Percentiles rank a stretch among this genome's conserved stretches.
phyloP scores from a whole-genome alignment of 495 filamentous ascomycete genomes.

The Aspergillus carlsbadensis region DNA sequence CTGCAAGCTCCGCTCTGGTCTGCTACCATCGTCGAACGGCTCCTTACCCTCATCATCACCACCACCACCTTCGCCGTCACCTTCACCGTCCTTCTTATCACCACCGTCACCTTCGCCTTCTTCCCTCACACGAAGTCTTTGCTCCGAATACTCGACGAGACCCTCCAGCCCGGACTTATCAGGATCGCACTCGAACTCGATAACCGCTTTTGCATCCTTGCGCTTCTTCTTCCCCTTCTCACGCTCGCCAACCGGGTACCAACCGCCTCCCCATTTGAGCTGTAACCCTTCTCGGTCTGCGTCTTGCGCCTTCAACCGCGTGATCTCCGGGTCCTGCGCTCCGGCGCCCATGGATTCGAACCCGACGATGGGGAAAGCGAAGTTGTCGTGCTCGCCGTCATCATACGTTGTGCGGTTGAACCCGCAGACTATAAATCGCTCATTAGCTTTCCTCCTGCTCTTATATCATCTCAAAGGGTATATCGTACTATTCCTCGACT shows the following conservation, averaged over 20 bases:
- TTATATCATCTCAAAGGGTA: not conserved
- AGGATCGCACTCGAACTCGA: conserved; percentile 81
- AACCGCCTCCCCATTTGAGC: conserved; percentile 68
- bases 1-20: conserved; percentile 56
- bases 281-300: conserved; percentile 64
- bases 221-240: conserved; percentile 38
- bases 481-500: conserved; percentile 43
- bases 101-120: conserved; percentile 31
- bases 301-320: conserved; percentile 62
- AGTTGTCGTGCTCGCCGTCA: conserved; percentile 38
- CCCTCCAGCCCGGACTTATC: conserved; percentile 69
- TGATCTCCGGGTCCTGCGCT: conserved; percentile 56
- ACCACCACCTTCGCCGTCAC: conserved; percentile 22
- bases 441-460: not conserved
- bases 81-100: conserved; percentile 20
- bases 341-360: conserved; percentile 56
- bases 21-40: conserved; percentile 29
- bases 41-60: conserved; percentile 26
- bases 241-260: conserved; percentile 40
- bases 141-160: conserved; percentile 31
- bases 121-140: conserved; percentile 9
- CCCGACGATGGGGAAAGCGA: conserved; percentile 75
- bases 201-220: conserved; percentile 62
- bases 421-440: conserved; percentile 67
- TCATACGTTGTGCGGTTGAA: conserved; percentile 56